phyloP scores from a whole-genome alignment of 768 basidiomycete species.

The Brasilioporus rufonigricans region DNA sequence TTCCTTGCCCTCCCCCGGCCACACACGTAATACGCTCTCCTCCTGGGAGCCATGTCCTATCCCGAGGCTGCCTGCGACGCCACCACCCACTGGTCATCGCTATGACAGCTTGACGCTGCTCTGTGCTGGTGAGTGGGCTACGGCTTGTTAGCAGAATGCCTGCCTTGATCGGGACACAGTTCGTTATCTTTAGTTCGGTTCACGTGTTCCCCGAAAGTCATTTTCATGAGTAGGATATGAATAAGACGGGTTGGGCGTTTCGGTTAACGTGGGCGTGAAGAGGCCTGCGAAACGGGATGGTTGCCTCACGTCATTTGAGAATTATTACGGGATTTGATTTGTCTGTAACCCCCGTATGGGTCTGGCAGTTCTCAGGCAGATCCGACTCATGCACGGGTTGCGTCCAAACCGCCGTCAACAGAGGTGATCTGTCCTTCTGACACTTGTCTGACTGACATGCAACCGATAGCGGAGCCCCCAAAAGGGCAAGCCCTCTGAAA shows the following conservation, averaged over 20 bases:
- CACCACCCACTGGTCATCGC: background rate
- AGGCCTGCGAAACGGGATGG: conserved; percentile 16
- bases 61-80: conserved; percentile 2
- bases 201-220: conserved; percentile 5
- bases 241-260: conserved; percentile 9
- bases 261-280: conserved; percentile 17
- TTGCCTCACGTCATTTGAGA: conserved; percentile 19
- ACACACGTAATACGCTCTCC: conserved; percentile 25
- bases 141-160: background rate
- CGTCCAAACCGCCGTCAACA: conserved; percentile 15
- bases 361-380: conserved; percentile 28
- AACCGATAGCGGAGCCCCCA: conserved; percentile 6
- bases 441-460: conserved; percentile 19
- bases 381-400: conserved; percentile 20
- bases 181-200: conserved; percentile 14
- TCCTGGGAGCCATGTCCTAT: background rate
- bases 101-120: background rate
- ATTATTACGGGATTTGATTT: conserved; percentile 11
- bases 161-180: conserved; percentile 10
- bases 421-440: conserved; percentile 13
- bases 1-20: background rate
- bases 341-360: conserved; percentile 14
- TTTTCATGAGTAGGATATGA: conserved; percentile 10
- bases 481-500: conserved; percentile 4
- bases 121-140: background rate